Base-by-base conservation (phyloP, 495 filamentous ascomycete genomes). In the Pyronema omphalodes region DNA sequence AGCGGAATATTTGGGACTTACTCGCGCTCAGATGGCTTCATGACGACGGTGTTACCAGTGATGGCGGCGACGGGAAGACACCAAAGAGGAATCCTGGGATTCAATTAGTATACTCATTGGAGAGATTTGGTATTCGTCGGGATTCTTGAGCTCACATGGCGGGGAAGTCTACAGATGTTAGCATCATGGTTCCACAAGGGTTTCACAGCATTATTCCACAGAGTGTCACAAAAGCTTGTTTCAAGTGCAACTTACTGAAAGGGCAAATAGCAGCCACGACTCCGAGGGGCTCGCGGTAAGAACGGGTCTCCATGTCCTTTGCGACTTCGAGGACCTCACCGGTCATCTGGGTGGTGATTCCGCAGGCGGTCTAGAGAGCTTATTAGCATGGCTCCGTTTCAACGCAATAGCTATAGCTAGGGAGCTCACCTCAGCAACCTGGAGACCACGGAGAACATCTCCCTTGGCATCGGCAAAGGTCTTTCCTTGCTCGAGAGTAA, bases 261-360 rank as follows among this genome's bases (percentile, higher is more conserved):
- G 91, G 91, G 72, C 93, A 99, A 58, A 99, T 99, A 46, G 93
- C 86, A 23, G 91, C 91, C 47, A 93, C 86, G 44, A 99, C 82
- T 54, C 91, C 91, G 62, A 99, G 69, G 45, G 91, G 91, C 72
- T 99, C 91, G 48, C 78, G 76, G 66, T 96, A 96, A 57, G 78
- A 85, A 57, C 91, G 71, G 7, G 91, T 99, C 74, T 99, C 91
- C 91, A 99, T 99, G 67, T 99, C 91, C 75, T 93, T 94, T 47
- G 89, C 81, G 7, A 99, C 91, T 71, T 99, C 93, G 36, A 99
- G 72, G 33, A 99, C 79, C 69, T 96, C 89, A 35, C 91, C 91
- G 55, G 84, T 85, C 68, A 96, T 74, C 67, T 95, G 83, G 40
- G 88, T 89, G 7, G 91, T 91, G 59, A 94, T 94, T 35, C 83